A percentile compares a stretch with the other conserved stretches of the same genome.
These are phyloP conservation scores for Aspergillus indologenus DNA, from an alignment of 495 filamentous ascomycete species.

Conservation along the genomic window DNA sequence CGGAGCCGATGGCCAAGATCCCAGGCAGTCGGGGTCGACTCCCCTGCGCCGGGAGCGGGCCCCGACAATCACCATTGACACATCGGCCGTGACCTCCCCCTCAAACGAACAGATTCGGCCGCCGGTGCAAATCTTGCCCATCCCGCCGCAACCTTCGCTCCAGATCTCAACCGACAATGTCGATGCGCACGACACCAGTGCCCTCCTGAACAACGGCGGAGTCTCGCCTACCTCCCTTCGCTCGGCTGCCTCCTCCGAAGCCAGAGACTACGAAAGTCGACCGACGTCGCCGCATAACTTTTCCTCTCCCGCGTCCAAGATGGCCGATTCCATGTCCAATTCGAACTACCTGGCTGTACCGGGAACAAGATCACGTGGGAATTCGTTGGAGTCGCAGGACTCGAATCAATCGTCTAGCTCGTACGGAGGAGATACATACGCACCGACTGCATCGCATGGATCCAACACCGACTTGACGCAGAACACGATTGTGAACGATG, in stretches of 20 bases:
- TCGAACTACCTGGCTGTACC: conserved; percentile 64
- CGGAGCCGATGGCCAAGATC: conserved; percentile 27
- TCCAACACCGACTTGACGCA: conserved; percentile 39
- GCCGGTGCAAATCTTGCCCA: conserved; percentile 28
- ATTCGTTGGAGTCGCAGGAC: conserved; percentile 61
- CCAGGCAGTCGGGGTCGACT: conserved; percentile 24
- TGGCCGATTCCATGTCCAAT: conserved; percentile 38
- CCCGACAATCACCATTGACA: conserved; percentile 75
- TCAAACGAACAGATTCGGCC: conserved; percentile 23
- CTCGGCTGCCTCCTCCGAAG: conserved; percentile 67
- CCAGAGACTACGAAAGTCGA: conserved; percentile 67
- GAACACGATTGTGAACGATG: conserved; percentile 44
- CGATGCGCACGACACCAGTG: conserved; percentile 37
- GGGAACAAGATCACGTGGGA: conserved; percentile 57
- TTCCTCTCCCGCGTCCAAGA: conserved; percentile 63
- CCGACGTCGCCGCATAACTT: conserved; percentile 91
- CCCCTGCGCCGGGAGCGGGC: conserved; percentile 47
- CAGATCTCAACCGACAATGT: conserved; percentile 44
- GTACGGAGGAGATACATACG: conserved; percentile 51
- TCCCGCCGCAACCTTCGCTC: conserved; percentile 43
- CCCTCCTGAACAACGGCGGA: conserved; percentile 42
- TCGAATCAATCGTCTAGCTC: conserved; percentile 48
- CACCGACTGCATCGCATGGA: conserved; percentile 32
- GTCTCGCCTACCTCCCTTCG: conserved; percentile 54
- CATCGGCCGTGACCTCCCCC: conserved; percentile 56